A percentile compares a stretch with the other conserved stretches of the same genome.
phyloP scores from a whole-genome alignment of 148 eudicot species.

The Gaultheria prostrata region DNA sequence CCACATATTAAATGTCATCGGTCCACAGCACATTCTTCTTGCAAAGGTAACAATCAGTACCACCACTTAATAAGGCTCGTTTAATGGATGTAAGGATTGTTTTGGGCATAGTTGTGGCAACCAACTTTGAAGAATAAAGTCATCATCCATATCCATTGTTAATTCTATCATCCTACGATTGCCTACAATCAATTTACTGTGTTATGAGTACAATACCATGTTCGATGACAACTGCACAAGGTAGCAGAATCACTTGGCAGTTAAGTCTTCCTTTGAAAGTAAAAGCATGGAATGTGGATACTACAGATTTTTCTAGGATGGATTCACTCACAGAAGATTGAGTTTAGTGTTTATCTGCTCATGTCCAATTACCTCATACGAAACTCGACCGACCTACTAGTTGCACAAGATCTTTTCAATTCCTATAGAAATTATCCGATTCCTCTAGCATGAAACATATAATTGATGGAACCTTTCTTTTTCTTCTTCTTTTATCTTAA shows the following conservation, averaged over 20 bases:
- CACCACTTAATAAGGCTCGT: not conserved
- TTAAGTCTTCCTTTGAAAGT: not conserved
- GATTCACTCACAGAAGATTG: not conserved
- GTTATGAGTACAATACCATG: not conserved
- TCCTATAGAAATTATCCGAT: not conserved
- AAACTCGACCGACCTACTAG: not conserved
- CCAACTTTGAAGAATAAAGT: slow-evolving; percentile 2
- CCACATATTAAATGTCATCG: not conserved
- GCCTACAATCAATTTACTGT: not conserved
- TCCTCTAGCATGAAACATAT: not conserved
- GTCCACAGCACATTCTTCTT: not conserved
- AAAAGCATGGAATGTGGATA: not conserved
- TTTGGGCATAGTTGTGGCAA: not conserved
- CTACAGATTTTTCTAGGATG: not conserved
- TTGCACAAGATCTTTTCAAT: not conserved
- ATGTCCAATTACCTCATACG: not conserved
- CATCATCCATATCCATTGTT: not conserved
- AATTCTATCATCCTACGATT: not conserved
- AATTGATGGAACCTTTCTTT: not conserved
- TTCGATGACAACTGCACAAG: not conserved
- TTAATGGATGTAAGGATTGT: not conserved
- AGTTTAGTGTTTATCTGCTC: not conserved
- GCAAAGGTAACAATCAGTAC: not conserved
- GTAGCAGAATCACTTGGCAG: not conserved
- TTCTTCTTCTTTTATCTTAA: not conserved